A percentile compares a stretch with the other conserved stretches of the same genome.
Conservation (phyloP, 495 filamentous ascomycete species). For the Penicillium nucicola region DNA sequence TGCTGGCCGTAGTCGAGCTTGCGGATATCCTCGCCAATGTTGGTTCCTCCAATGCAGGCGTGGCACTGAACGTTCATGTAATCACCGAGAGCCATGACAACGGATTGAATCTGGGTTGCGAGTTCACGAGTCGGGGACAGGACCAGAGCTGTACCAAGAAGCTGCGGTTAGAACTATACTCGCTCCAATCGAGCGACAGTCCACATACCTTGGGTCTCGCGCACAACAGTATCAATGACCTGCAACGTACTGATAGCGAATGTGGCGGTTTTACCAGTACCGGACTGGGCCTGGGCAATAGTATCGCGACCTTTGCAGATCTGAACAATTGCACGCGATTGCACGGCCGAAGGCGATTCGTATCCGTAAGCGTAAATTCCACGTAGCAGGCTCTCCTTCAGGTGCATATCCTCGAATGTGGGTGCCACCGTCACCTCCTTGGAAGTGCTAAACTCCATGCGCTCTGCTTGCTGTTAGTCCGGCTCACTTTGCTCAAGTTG, state of each 20-base stretch:
- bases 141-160: slow-evolving; percentile 64
- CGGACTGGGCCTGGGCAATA: slow-evolving; percentile 98
- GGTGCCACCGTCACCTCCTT: slow-evolving; percentile 91
- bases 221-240: slow-evolving; percentile 79
- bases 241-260: slow-evolving; percentile 98
- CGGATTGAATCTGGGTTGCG: slow-evolving; percentile 95
- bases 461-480: slow-evolving; percentile 54
- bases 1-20: slow-evolving; percentile 96
- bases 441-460: slow-evolving; percentile 96
- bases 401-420: slow-evolving; percentile 71
- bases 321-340: slow-evolving; percentile 96
- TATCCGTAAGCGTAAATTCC: slow-evolving; percentile 99
- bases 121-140: slow-evolving; percentile 98
- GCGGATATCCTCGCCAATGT: slow-evolving; percentile 94
- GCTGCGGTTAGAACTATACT: slow-evolving; percentile 9
- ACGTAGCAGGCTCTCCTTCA: slow-evolving; percentile 94
- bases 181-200: not conserved
- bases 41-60: slow-evolving; percentile 97
- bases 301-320: slow-evolving; percentile 98
- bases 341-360: slow-evolving; percentile 94
- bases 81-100: slow-evolving; percentile 94
- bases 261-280: slow-evolving; percentile 98
- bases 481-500: not conserved
- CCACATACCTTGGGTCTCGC: slow-evolving; percentile 71
- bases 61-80: slow-evolving; percentile 99